These are phyloP conservation scores for Schwanniomyces occidentalis DNA, from an alignment of 805 yeast genomes.

Conservation along the genomic window DNA sequence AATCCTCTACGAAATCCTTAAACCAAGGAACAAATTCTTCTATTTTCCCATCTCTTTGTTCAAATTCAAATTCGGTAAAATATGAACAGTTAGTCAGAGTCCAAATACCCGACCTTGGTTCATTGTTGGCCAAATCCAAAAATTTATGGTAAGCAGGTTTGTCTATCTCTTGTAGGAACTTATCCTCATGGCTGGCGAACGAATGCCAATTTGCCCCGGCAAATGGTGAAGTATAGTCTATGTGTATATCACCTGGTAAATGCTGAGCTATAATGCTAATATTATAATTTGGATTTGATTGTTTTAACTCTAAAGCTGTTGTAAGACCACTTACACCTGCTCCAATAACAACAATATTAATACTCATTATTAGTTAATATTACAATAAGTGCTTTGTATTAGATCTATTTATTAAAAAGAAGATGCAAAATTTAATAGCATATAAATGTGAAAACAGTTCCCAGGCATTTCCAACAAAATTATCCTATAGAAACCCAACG, in stretches of 20 bases:
- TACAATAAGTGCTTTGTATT: no score
- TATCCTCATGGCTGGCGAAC: slow-evolving; percentile 48
- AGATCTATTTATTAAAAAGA: no score
- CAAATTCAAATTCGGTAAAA: slow-evolving; percentile 11
- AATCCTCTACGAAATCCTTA: slow-evolving; percentile 41
- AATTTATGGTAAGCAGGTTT: slow-evolving; percentile 49
- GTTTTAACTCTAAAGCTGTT: slow-evolving; percentile 31
- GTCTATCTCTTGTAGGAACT: slow-evolving; percentile 43
- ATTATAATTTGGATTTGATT: slow-evolving; percentile 16
- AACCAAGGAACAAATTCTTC: slow-evolving; percentile 46
- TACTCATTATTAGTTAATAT: background rate
- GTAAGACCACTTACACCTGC: slow-evolving; percentile 43
- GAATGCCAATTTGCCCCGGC: slow-evolving; percentile 77
- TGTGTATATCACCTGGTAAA: slow-evolving; percentile 55
- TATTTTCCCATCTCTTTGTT: slow-evolving; percentile 6
- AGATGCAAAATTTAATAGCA: no score
- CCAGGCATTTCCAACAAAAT: no score
- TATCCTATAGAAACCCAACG: no score
- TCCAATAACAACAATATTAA: slow-evolving; percentile 21
- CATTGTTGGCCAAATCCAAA: slow-evolving; percentile 42
- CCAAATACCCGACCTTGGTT: slow-evolving; percentile 52
- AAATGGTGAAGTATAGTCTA: slow-evolving; percentile 61
- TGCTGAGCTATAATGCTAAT: slow-evolving; percentile 35
- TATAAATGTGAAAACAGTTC: no score
- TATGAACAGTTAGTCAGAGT: slow-evolving; percentile 18